Evolutionary conservation across 306 rosid genomes (phyloP), one percentile per base, ranked within the genome.

Genomic region (barrel medic (Medicago truncatula)): DNA sequence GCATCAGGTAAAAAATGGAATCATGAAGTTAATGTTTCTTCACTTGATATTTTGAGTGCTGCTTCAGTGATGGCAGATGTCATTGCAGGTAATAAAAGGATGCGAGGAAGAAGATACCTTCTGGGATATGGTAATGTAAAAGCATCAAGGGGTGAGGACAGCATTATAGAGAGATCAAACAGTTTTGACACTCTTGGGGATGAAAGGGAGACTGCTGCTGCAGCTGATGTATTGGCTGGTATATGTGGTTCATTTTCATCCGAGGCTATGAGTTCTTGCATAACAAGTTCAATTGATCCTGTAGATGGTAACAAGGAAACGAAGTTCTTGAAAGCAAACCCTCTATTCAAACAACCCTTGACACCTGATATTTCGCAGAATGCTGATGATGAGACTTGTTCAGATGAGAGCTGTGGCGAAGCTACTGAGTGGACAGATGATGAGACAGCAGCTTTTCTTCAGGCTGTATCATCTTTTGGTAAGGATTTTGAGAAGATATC

Each of bases 191-290:
- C 67, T 62, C 76, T 85, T 71, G 85, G 87, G 70, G 89, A 88
- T 79, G 97, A 90, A 63, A 87, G 90, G 70, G 99, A 90, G 82
- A 83, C 92, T 50, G 93, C 87, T 47, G 92, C 75, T 65, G 99
- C 97, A 31, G 97, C 95, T 83, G 97, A 90, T 85, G 97, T 95
- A 11, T 83, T 95, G 75, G 99, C 98, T 41, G 97, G 97, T 66
- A 89, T 94, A 62, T 88, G 92, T 73, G 92, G 96, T 62, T 92
- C 97, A 15, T 52, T 90, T 38, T 87, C 98, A 50, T 90, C 97
- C 0, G 99, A 96, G 86, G 96, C 90, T n/a, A 80, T 92, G 81
- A 87, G 94, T 66, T 92, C 97, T 71, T 90, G 97, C 79, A 76
- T 88, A 28, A 90, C 98, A 41, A 88, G 91, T 76, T 89, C 96